Conservation (phyloP, 1,139 yeast species). For the Groenewaldozyma auringiensis region DNA sequence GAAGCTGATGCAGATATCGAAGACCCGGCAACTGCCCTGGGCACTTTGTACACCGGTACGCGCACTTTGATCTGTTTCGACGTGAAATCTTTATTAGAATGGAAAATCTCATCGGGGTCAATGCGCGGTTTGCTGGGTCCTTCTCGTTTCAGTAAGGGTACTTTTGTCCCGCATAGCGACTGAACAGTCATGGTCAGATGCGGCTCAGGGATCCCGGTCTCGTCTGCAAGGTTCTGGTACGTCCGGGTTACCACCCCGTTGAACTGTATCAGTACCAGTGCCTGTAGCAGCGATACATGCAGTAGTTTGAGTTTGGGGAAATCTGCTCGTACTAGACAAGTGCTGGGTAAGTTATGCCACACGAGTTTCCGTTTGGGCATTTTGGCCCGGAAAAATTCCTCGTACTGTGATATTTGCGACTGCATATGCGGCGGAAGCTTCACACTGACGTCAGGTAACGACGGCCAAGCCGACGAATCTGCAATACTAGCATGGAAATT, state of each 20-base stretch:
- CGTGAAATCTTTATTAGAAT: slow-evolving; percentile 27
- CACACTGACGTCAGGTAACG: slow-evolving; percentile 27
- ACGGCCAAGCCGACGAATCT: slow-evolving; percentile 30
- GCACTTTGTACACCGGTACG: slow-evolving; percentile 18
- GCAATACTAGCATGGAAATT: slow-evolving; percentile 27
- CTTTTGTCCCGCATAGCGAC: slow-evolving; percentile 26
- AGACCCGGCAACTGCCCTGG: too few species aligned
- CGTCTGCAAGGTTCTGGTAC: slow-evolving; percentile 19
- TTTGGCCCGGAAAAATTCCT: slow-evolving; percentile 18
- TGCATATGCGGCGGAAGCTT: slow-evolving; percentile 24
- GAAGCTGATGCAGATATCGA: too few species aligned
- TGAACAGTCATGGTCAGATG: slow-evolving; percentile 25
- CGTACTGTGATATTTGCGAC: slow-evolving; percentile 19
- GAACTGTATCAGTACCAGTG: slow-evolving; percentile 27
- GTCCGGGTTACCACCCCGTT: slow-evolving; percentile 17
- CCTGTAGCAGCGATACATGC: slow-evolving; percentile 26
- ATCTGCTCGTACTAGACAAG: slow-evolving; percentile 28
- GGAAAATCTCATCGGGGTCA: slow-evolving; percentile 23
- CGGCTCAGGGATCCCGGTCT: slow-evolving; percentile 17
- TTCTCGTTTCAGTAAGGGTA: slow-evolving; percentile 23
- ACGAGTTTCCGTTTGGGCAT: slow-evolving; percentile 21
- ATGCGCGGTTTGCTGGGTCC: slow-evolving; percentile 21
- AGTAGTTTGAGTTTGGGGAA: slow-evolving; percentile 30
- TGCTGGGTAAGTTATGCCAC: slow-evolving; percentile 30
- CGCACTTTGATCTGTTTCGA: background rate